Evolutionary conservation across 371 early-diverging fungal genomes (phyloP).

Genomic region (Mortierella sp.): DNA sequence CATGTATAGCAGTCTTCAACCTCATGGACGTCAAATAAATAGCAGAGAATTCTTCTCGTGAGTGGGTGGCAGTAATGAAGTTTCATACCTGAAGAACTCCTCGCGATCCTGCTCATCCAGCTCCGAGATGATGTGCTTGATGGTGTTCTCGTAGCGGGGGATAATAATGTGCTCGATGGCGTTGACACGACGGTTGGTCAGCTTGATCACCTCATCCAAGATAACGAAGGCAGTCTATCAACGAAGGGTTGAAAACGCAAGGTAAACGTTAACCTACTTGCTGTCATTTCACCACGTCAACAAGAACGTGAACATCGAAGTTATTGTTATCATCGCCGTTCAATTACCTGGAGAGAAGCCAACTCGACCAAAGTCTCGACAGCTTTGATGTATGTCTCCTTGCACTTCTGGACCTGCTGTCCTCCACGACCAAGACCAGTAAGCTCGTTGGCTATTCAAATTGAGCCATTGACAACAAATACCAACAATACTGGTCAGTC

Average conservation of each 20-base stretch:
- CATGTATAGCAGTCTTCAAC: too few relatives aligned
- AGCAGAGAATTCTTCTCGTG: too few relatives aligned
- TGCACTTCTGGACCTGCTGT: slow-evolving; percentile 95
- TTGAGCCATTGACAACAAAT: slow-evolving; percentile 20
- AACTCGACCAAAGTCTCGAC: slow-evolving; percentile 96
- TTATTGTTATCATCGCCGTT: not conserved
- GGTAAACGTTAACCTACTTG: too few relatives aligned
- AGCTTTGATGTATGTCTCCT: slow-evolving; percentile 95
- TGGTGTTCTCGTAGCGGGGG: slow-evolving; percentile 99
- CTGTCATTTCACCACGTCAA: not conserved
- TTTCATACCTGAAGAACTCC: slow-evolving; percentile 95
- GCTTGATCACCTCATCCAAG: slow-evolving; percentile 98
- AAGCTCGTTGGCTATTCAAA: slow-evolving; percentile 86
- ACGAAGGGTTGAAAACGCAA: not conserved
- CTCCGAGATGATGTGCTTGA: slow-evolving; percentile 97
- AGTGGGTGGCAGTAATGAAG: too few relatives aligned
- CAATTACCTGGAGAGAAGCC: slow-evolving; percentile 93
- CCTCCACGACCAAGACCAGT: slow-evolving; percentile 99
- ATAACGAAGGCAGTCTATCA: slow-evolving; percentile 93
- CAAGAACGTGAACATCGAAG: not conserved
- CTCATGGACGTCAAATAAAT: too few relatives aligned
- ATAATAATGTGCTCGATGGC: slow-evolving; percentile 99
- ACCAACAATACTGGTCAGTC: not conserved
- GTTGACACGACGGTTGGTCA: slow-evolving; percentile 99
- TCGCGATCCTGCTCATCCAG: slow-evolving; percentile 99